A percentile compares a stretch with the other conserved stretches of the same genome.
These are phyloP conservation scores for Pythium utonaiense DNA, from an alignment of 352 stramenopile species.

Conservation along the genomic window DNA sequence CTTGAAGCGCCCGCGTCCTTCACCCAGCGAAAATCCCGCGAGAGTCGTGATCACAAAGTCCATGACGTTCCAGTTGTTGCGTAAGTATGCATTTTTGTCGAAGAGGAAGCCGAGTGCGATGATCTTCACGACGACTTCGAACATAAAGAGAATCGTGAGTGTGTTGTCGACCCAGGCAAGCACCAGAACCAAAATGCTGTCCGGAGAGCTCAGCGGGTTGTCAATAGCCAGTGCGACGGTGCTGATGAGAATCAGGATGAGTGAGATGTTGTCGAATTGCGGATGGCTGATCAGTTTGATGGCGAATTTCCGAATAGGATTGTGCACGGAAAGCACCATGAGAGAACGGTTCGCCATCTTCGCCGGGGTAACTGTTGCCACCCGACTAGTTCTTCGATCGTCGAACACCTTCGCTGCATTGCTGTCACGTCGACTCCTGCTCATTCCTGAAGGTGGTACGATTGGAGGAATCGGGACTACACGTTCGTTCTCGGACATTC, in stretches of 20 bases:
- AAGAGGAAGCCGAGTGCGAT: conserved; percentile 75
- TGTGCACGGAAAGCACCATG: conserved; percentile 37
- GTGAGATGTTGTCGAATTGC: conserved; percentile 72
- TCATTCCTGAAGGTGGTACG: background rate
- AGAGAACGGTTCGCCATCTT: conserved; percentile 37
- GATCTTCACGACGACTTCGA: conserved; percentile 87
- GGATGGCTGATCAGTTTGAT: conserved; percentile 52
- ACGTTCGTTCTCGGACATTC: conserved; percentile 1
- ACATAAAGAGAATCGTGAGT: conserved; percentile 82
- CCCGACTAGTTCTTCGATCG: conserved; percentile 4
- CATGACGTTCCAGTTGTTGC: conserved; percentile 87
- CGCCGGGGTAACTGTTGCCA: background rate
- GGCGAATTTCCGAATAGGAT: conserved; percentile 45
- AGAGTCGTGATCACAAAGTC: conserved; percentile 87
- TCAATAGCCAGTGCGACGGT: conserved; percentile 74
- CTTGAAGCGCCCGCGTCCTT: conserved; percentile 58
- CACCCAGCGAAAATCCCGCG: conserved; percentile 70
- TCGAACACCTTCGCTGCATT: conserved; percentile 18
- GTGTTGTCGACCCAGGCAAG: conserved; percentile 62
- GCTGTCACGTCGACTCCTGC: conserved; percentile 11
- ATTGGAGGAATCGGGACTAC: background rate
- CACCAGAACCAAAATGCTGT: conserved; percentile 35
- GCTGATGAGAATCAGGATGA: conserved; percentile 67
- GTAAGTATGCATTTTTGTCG: conserved; percentile 63
- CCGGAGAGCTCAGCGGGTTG: conserved; percentile 53